Evolutionary conservation across 2,329 filamentous ascomycete genomes (phyloP), one percentile per base, ranked within the genome.

Genomic region (Xylaria sp.): DNA sequence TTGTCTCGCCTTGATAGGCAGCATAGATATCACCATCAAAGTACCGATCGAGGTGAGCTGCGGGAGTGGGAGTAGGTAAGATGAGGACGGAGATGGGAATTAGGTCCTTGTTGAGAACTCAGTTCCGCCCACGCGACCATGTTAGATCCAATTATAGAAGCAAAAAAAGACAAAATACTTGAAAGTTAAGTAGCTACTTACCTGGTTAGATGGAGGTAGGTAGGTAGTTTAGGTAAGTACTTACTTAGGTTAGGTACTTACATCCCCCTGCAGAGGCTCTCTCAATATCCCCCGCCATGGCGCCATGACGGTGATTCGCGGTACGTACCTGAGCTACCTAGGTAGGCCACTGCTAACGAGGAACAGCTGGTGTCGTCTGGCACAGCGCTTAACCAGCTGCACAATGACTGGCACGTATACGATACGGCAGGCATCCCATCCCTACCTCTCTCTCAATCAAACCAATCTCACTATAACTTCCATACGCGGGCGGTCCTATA

Each of bases 31-130:
- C n/a, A 25, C 4, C n/a, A 10, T 40, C 18, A 2, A 47, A n/a
- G 27, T 18, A 50, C 29, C 5, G 21, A 37, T 29, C 18, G 40
- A 63, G 8, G 18, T 9, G n/a, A 18, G 21, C 47, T 50, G 47
- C 23, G 3, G 3, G 21, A 18, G 25, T 23, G 3, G 3, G 21
- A 18, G 25, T 13, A 29, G 23, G 48, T 13, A 16, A 51, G 23
- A 51, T n/a, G 23, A 37, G 54, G n/a, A 57, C 37, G 4, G 40
- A 57, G 47, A 21, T 32, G n/a, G n/a, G n/a, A n/a, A n/a, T n/a
- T n/a, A n/a, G n/a, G n/a, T n/a, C n/a, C n/a, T n/a, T n/a, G n/a
- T n/a, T n/a, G n/a, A n/a, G n/a, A n/a, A n/a, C n/a, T n/a, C n/a
- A n/a, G n/a, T n/a, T 37, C 29, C 21, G 5, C 18, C 40, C 40